Evolutionary conservation across 257 asterid genomes (phyloP).

Genomic region (Buddleja alternifolia): DNA sequence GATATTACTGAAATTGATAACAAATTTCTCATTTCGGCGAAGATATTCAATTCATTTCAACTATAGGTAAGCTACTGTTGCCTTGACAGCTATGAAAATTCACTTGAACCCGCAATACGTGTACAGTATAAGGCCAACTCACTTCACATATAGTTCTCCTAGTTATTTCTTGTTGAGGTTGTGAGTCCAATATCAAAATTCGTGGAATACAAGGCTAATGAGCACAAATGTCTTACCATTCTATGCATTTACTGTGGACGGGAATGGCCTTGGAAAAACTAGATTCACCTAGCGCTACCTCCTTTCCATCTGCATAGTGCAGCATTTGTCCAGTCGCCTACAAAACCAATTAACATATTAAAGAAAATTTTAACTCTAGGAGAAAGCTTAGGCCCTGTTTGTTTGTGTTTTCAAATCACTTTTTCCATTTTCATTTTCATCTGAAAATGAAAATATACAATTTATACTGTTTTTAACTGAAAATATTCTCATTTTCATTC

Average conservation of each 20-base stretch:
- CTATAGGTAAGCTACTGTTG: not conserved
- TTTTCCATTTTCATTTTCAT: too few relatives aligned
- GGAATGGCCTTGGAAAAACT: conserved; percentile 51
- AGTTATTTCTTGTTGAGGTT: not conserved
- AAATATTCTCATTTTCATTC: too few relatives aligned
- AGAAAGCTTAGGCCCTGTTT: too few relatives aligned
- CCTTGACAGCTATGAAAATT: conserved; percentile 2
- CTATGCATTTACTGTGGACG: conserved; percentile 80
- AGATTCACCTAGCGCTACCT: conserved; percentile 46
- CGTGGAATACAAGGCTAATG: conserved; percentile 12
- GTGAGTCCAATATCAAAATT: not conserved
- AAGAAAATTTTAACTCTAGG: conserved; percentile 13
- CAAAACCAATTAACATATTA: conserved; percentile 32
- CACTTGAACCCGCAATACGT: not conserved
- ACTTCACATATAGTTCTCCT: conserved; percentile 5
- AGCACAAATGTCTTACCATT: conserved; percentile 59
- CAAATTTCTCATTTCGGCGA: not conserved
- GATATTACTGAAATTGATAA: not conserved
- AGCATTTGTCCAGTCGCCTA: conserved; percentile 74
- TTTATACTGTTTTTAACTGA: too few relatives aligned
- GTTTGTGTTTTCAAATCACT: too few relatives aligned
- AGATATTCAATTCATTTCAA: not conserved
- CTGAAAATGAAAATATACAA: too few relatives aligned
- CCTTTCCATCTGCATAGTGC: conserved; percentile 78
- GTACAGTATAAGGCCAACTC: not conserved